Conservation (phyloP, 176 grass and related monocot species). For the Guadua angustifolia region DNA sequence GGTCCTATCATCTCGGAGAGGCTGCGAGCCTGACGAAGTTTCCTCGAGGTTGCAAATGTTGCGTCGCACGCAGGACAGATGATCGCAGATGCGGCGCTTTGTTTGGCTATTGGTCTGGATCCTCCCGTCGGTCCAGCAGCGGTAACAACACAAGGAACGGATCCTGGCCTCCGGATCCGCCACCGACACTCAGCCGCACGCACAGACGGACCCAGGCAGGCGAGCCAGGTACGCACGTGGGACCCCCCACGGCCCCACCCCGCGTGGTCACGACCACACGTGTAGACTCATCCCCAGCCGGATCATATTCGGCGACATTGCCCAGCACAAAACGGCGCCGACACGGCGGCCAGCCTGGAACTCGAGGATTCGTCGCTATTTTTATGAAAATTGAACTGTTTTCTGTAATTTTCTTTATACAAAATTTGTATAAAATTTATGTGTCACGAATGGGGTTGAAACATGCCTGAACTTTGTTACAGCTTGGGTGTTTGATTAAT, state of each 20-base stretch:
- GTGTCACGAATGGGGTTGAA: too few relatives aligned
- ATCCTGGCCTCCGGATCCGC: neutral
- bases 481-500: neutral
- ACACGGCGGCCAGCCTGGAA: too few relatives aligned
- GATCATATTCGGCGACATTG: neutral
- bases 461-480: neutral
- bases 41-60: constrained; percentile 26
- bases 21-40: constrained; percentile 33
- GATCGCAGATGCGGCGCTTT: neutral
- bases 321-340: neutral
- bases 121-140: neutral
- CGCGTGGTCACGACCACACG: neutral
- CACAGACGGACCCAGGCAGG: neutral
- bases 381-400: too few relatives aligned
- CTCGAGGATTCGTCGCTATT: too few relatives aligned
- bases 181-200: constrained; percentile 37
- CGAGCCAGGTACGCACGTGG: neutral
- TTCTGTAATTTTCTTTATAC: too few relatives aligned
- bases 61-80: neutral
- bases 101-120: neutral
- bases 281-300: neutral
- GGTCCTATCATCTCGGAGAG: constrained; percentile 22
- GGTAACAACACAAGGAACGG: neutral
- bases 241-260: neutral
- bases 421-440: too few relatives aligned